Conservation (phyloP, 2,329 filamentous ascomycete species). For the Coniochaeta hoffmannii region DNA sequence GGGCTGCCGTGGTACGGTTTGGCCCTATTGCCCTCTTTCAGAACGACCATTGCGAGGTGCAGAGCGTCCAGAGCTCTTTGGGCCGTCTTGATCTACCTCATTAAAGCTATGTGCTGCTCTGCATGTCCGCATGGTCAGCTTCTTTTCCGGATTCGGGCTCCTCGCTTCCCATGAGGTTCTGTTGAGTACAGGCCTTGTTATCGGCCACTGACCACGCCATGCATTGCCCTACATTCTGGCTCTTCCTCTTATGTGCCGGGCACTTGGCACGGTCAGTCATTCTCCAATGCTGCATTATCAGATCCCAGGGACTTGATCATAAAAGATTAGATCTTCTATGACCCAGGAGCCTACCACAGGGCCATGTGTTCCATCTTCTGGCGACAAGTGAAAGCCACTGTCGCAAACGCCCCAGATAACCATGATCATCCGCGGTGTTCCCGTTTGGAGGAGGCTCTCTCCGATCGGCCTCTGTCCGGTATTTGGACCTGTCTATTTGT, state of each 20-base stretch:
- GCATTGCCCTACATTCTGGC: slow-evolving; percentile 31
- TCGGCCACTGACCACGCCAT: slow-evolving; percentile 27
- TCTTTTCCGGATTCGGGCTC: slow-evolving; percentile 36
- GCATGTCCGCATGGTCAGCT: too few species aligned
- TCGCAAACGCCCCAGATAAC: slow-evolving; percentile 43
- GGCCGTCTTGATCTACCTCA: slow-evolving; percentile 34
- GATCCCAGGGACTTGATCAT: slow-evolving; percentile 48
- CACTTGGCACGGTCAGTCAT: slow-evolving; percentile 39
- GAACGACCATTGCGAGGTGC: slow-evolving; percentile 33
- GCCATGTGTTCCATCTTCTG: slow-evolving; percentile 47
- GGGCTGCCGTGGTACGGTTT: slow-evolving; percentile 48
- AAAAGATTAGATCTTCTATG: slow-evolving; percentile 46
- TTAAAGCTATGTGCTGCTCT: slow-evolving; percentile 42
- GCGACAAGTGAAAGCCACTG: slow-evolving; percentile 51
- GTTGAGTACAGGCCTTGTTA: slow-evolving; percentile 44
- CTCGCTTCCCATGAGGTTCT: slow-evolving; percentile 46
- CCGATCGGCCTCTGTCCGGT: slow-evolving; percentile 46
- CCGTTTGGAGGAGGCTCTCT: slow-evolving; percentile 38
- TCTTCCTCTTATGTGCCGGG: slow-evolving; percentile 44
- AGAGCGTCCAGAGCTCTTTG: slow-evolving; percentile 33
- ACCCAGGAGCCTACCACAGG: slow-evolving; percentile 52
- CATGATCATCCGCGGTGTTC: slow-evolving; percentile 36
- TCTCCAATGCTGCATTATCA: slow-evolving; percentile 52
- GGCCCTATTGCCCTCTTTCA: slow-evolving; percentile 37
- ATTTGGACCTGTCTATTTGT: slow-evolving; percentile 49